A percentile compares a stretch with the other conserved stretches of the same genome.
Conservation (phyloP, 164 flowering plant species). For the Vitis vinifera region ASM3070453v1 NC_081808.1:22622501-22623000, state of each 20-base stretch:
- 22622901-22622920: no score
- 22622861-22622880: no score
- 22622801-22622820: no score
- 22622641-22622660: conserved; percentile 2
- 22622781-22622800: conserved; percentile 15
- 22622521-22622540: no score
- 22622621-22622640: neutral
- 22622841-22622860: no score
- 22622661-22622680: conserved; percentile 19
- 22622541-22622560: no score
- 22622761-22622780: conserved; percentile 15
- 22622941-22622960: conserved; percentile 4
- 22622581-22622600: no score
- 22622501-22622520: no score
- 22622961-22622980: conserved; percentile 24
- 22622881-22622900: no score
- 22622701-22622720: conserved; percentile 11
- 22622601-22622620: conserved; percentile 7
- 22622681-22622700: conserved; percentile 9
- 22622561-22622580: no score
- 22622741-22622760: conserved; percentile 12
- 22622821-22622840: no score
- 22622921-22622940: no score
- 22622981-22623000: conserved; percentile 23
- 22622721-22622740: conserved; percentile 10